These are phyloP conservation scores for Pseudocercospora crystallina DNA, from an alignment of 2,329 filamentous ascomycete species.

Conservation along the genomic window DNA sequence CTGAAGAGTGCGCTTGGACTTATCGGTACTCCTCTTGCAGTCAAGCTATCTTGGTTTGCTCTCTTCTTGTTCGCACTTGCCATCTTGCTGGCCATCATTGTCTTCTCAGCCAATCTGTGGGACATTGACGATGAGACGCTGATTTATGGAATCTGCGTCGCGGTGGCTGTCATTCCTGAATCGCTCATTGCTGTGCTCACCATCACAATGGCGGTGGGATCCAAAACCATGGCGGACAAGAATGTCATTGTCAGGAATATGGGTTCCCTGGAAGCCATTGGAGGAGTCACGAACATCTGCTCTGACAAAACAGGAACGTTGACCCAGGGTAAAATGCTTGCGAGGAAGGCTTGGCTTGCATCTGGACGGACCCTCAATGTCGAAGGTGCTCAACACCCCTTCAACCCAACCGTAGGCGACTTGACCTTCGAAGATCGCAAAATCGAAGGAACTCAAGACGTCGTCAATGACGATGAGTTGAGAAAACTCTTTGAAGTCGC, in stretches of 20 bases:
- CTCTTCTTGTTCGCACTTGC: conserved; percentile 75
- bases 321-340: conserved; percentile 59
- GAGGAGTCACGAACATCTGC: conserved; percentile 66
- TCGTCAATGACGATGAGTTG: conserved; percentile 48
- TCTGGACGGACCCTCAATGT: conserved; percentile 59
- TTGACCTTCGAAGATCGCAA: conserved; percentile 15
- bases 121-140: conserved; percentile 44
- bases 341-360: conserved; percentile 60
- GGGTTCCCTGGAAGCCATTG: conserved; percentile 63
- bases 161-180: conserved; percentile 49
- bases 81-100: conserved; percentile 66
- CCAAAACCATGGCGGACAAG: conserved; percentile 61
- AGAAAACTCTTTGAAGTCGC: conserved; percentile 58
- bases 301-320: conserved; percentile 68
- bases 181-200: conserved; percentile 65
- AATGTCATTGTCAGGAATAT: conserved; percentile 66
- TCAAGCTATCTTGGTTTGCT: conserved; percentile 81
- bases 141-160: conserved; percentile 51
- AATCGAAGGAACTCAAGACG: conserved; percentile 33
- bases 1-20: conserved; percentile 42
- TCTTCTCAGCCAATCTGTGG: conserved; percentile 60
- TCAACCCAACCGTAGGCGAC: conserved; percentile 49
- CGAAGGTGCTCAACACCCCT: conserved; percentile 54
- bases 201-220: conserved; percentile 65
- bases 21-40: conserved; percentile 75